These are phyloP conservation scores for Thozetella sp. DNA, from an alignment of 495 filamentous ascomycete genomes.

Conservation along the genomic window DNA sequence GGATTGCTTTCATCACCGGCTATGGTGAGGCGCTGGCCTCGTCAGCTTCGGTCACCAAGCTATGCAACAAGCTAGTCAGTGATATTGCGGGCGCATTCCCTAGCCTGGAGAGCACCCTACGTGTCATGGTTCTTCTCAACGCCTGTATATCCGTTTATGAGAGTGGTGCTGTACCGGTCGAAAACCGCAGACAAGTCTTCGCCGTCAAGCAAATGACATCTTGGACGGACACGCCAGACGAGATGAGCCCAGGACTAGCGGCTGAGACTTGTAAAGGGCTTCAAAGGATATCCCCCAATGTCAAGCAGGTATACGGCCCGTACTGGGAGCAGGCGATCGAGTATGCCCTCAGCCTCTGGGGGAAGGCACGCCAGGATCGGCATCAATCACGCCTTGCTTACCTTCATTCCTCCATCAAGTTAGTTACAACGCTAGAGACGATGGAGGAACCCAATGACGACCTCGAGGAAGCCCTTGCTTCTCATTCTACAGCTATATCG, in stretches of 20 bases:
- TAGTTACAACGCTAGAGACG: slow-evolving; percentile 62
- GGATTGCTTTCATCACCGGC: slow-evolving; percentile 54
- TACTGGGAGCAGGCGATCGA: slow-evolving; percentile 77
- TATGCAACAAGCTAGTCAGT: slow-evolving; percentile 57
- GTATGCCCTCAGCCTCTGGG: slow-evolving; percentile 58
- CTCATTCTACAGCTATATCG: slow-evolving; percentile 47
- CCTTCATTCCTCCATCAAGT: slow-evolving; percentile 69
- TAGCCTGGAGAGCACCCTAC: slow-evolving; percentile 35
- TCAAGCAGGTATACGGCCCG: slow-evolving; percentile 78
- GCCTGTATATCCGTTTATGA: slow-evolving; percentile 44
- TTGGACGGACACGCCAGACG: slow-evolving; percentile 61
- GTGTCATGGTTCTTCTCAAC: slow-evolving; percentile 44
- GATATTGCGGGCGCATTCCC: slow-evolving; percentile 46
- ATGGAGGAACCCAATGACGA: slow-evolving; percentile 81
- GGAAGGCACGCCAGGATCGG: slow-evolving; percentile 32
- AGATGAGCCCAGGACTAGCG: slow-evolving; percentile 49
- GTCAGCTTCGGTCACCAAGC: slow-evolving; percentile 40
- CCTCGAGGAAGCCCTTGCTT: slow-evolving; percentile 70
- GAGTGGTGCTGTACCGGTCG: slow-evolving; percentile 50
- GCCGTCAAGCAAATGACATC: slow-evolving; percentile 76
- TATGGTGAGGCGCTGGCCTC: slow-evolving; percentile 47
- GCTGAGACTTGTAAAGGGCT: slow-evolving; percentile 66
- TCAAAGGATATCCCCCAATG: slow-evolving; percentile 63
- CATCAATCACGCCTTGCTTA: slow-evolving; percentile 51
- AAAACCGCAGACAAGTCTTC: slow-evolving; percentile 80